Base-by-base conservation (phyloP, 805 yeast species). In the Lipomyces starkeyi region DNA sequence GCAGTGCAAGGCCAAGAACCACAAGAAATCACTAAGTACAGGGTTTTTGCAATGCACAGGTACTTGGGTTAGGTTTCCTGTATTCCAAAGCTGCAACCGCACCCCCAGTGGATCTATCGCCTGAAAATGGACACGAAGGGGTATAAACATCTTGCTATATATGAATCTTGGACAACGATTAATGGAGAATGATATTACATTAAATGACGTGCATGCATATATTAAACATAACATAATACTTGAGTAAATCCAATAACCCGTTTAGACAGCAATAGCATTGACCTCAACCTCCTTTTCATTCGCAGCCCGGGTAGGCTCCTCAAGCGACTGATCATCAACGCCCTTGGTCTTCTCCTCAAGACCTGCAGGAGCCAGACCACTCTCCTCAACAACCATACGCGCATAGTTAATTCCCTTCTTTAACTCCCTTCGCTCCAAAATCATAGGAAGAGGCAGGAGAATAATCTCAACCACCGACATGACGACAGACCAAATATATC, bases 391-490 rank as follows among this genome's bases (percentile, higher is more conserved):
- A 14, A 62, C n/a, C 34, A 8, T 54, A 8, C 20, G n/a, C 2
- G 53, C 22, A 37, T 62, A 53, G 47, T 58, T 54, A 13, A 61
- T 37, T 17, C 67, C 67, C 20, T 35, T 56, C 61, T 61, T 65
- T 32, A 20, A 20, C 52, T 67, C 71, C 5, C 69, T 59, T 8
- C 58, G 34, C 52, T 54, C 56, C n/a, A 66, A 43, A 35, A 43
- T 47, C 27, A 67, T 11, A 13, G 71, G 71, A 11, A 66, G 35
- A 3, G 64, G 65, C 27, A 67, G 37, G 14, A 63, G 20, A 25
- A 58, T 14, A 4, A 65, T 22, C 53, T 65, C 62, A 22, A 65
- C 47, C 3, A 66, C 66, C n/a, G 63, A 60, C 61, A 60, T 61
- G n/a, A 53, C 29, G 0, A 60, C 61, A 4, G 64, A 60, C 63